Evolutionary conservation across 2,329 filamentous ascomycete genomes (phyloP).

Genomic region (Pseudogymnoascus sp.): DNA sequence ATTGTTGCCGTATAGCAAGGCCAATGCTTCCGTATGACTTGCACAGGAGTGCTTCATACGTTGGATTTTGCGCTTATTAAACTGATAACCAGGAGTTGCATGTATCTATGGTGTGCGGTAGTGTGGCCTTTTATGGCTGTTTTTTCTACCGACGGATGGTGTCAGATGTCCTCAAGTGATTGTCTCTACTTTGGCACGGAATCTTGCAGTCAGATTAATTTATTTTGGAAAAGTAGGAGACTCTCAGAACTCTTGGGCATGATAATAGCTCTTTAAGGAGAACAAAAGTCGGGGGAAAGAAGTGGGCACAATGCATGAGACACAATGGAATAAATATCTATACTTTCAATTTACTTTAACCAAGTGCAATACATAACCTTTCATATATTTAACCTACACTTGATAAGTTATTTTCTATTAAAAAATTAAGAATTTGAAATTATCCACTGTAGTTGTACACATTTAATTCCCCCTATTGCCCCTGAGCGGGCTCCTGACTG

Average conservation of each 20-base stretch:
- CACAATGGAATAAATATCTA: background rate
- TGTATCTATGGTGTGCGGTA: constrained; percentile 1
- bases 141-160: background rate
- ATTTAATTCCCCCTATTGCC: background rate
- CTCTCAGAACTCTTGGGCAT: background rate
- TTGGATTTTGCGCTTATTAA: background rate
- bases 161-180: background rate
- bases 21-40: background rate
- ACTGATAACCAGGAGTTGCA: background rate
- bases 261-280: background rate
- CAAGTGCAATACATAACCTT: background rate
- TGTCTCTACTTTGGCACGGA: background rate
- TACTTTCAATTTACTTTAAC: background rate
- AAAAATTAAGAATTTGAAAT: background rate
- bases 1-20: background rate
- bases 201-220: background rate
- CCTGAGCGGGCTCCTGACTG: background rate
- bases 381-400: background rate
- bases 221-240: background rate
- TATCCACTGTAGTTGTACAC: background rate
- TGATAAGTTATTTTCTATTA: background rate
- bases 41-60: background rate
- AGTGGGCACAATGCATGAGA: background rate
- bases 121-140: background rate
- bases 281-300: background rate